Evolutionary conservation across 2,329 filamentous ascomycete genomes (phyloP), one percentile per base, ranked within the genome.

Genomic region (Daldinia eschscholtzii): DNA sequence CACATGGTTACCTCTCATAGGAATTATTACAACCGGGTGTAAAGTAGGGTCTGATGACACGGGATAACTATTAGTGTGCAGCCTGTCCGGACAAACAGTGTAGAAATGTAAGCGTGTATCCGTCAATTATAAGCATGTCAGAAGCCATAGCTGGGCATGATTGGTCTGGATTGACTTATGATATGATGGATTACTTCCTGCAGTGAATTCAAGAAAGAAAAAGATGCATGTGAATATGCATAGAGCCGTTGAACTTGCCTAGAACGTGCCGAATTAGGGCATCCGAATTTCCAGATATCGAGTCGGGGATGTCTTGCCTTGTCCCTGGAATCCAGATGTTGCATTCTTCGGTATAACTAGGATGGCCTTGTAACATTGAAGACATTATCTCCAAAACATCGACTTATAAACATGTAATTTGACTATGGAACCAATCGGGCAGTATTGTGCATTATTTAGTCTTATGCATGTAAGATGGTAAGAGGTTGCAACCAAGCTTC

Each of bases 31-130:
- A 23, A 12, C 2, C 2, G 23, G 23, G 13, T 23, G 10, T 15
- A 48, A n/a, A 6, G 44, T 28, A 48, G 44, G 44, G 44, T 48
- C 44, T 48, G 44, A 28, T 48, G 44, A 48, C 44, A 28, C 12
- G 23, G 23, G 44, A 48, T 6, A 23, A 13, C 44, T 48, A 26
- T 26, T 20, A 28, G 13, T 12, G 3, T 28, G 44, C 44, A 48
- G 44, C 23, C 44, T 20, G 44, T 48, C 44, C 26, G 15, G 44
- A 15, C 12, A 28, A 28, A 4, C 9, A 20, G 41, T 46, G 5
- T 46, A 23, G 3, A 48, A 48, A 48, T 5, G 12, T 28, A 48
- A 26, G 44, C 23, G 4, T 28, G 44, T 48, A 28, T 28, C 44
- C 44, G 23, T 28, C 44, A 48, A 15, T 13, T n/a, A 48, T 48